phyloP scores from a whole-genome alignment of 2,329 filamentous ascomycete genomes.

The Exophiala bonariae region DNA sequence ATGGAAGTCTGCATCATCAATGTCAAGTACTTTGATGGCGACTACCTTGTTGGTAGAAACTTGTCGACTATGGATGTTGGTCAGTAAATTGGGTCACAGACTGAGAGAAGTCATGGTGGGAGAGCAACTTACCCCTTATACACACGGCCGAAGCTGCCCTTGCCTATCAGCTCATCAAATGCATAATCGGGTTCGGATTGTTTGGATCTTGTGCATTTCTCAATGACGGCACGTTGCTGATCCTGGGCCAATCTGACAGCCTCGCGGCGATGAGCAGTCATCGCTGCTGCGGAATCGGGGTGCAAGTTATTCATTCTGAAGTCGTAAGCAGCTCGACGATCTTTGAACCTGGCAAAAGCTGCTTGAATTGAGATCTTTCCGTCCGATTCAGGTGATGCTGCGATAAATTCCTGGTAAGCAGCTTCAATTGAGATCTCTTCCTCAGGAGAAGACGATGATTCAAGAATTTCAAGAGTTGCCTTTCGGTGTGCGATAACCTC shows the following conservation, averaged over 20 bases:
- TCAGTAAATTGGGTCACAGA: not conserved
- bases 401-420: too few relatives aligned
- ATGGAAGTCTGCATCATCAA: conserved; percentile 50
- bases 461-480: conserved; percentile 9
- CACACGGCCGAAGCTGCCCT: conserved; percentile 52
- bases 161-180: conserved; percentile 53
- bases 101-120: not conserved
- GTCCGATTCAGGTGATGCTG: conserved; percentile 6
- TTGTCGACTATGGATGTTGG: conserved; percentile 33
- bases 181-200: conserved; percentile 46
- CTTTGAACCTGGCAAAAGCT: conserved; percentile 7
- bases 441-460: conserved; percentile 7
- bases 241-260: conserved; percentile 48
- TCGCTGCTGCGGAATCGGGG: conserved; percentile 32
- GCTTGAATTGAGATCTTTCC: conserved; percentile 1
- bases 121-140: conserved; percentile 44
- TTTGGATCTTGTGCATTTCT: conserved; percentile 48
- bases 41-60: conserved; percentile 42
- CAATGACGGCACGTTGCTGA: conserved; percentile 45
- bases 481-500: conserved; percentile 10
- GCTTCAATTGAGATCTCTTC: not conserved
- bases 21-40: conserved; percentile 54
- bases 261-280: conserved; percentile 51
- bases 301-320: conserved; percentile 23
- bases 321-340: conserved; percentile 39